A percentile compares a stretch with the other conserved stretches of the same genome.
These are phyloP conservation scores for Colletotrichum sp. DNA, from an alignment of 2,329 filamentous ascomycete genomes.

Conservation along the genomic window DNA sequence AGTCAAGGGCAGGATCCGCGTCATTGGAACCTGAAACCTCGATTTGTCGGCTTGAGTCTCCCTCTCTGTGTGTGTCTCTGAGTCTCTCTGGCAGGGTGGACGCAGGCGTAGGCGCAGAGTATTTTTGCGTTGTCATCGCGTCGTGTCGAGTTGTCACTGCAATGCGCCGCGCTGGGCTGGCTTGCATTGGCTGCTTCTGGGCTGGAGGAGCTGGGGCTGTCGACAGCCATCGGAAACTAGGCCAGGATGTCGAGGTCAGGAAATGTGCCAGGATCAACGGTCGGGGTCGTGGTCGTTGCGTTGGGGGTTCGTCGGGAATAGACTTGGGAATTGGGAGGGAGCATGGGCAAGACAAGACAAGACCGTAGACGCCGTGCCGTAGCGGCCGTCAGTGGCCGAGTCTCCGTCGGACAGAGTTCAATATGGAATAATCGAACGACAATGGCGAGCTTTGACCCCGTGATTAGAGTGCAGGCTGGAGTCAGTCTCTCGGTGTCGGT, in stretches of 20 bases:
- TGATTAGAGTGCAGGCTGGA: background rate
- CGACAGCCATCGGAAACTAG: background rate
- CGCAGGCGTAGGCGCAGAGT: background rate
- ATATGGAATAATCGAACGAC: background rate
- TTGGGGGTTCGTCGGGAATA: background rate
- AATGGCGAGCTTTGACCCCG: background rate
- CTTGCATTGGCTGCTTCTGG: background rate
- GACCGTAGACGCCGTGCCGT: background rate
- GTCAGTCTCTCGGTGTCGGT: background rate
- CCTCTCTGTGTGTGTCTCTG: background rate
- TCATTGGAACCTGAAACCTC: slow-evolving; percentile 8
- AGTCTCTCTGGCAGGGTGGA: background rate
- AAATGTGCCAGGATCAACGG: background rate
- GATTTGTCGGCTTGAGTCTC: background rate
- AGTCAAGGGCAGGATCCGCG: background rate
- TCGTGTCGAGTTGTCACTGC: slow-evolving; percentile 5
- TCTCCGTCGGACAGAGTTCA: background rate
- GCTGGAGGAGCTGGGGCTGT: background rate
- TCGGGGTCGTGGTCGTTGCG: background rate
- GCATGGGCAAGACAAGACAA: background rate
- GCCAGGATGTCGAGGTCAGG: background rate
- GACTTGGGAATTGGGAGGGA: background rate
- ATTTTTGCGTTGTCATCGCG: background rate
- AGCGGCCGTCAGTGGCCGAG: background rate
- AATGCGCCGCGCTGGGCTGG: slow-evolving; percentile 1